Evolutionary conservation across 2,329 filamentous ascomycete genomes (phyloP).

Genomic region (Sclerotinia sclerotiorum): DNA sequence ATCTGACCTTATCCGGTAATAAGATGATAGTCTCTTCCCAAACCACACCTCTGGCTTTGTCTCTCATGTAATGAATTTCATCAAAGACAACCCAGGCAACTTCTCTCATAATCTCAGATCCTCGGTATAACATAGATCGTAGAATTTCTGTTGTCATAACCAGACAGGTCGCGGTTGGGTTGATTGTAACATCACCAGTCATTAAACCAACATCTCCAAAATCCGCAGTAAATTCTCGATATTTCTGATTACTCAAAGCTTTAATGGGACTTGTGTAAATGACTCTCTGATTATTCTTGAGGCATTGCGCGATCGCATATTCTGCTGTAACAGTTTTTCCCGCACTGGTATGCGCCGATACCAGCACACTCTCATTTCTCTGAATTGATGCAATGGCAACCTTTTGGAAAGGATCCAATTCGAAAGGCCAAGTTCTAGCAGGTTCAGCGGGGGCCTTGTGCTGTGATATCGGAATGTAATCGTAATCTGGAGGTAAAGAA

Average conservation of each 20-base stretch:
- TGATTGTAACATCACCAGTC: slow-evolving; percentile 99
- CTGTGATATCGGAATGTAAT: slow-evolving; percentile 90
- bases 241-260: slow-evolving; percentile 97
- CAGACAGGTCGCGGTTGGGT: slow-evolving; percentile 93
- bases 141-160: slow-evolving; percentile 99
- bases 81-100: slow-evolving; percentile 98
- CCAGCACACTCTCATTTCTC: slow-evolving; percentile 91
- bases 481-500: slow-evolving; percentile 88
- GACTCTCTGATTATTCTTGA: slow-evolving; percentile 96
- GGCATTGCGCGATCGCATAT: slow-evolving; percentile 94
- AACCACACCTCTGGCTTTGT: slow-evolving; percentile 90
- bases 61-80: slow-evolving; percentile 97
- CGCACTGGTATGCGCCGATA: slow-evolving; percentile 95
- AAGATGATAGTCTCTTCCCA: slow-evolving; percentile 99
- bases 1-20: slow-evolving; percentile 95
- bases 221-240: slow-evolving; percentile 90
- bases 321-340: slow-evolving; percentile 98
- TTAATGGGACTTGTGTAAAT: slow-evolving; percentile 99
- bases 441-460: slow-evolving; percentile 88
- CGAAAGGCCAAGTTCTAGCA: slow-evolving; percentile 82
- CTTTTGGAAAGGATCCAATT: slow-evolving; percentile 95
- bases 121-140: slow-evolving; percentile 95
- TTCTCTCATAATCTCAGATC: slow-evolving; percentile 99
- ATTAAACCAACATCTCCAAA: slow-evolving; percentile 97
- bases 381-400: slow-evolving; percentile 93